These are phyloP conservation scores for Globisporangium cystogenes DNA, from an alignment of 352 stramenopile genomes.

Conservation along the genomic window DNA sequence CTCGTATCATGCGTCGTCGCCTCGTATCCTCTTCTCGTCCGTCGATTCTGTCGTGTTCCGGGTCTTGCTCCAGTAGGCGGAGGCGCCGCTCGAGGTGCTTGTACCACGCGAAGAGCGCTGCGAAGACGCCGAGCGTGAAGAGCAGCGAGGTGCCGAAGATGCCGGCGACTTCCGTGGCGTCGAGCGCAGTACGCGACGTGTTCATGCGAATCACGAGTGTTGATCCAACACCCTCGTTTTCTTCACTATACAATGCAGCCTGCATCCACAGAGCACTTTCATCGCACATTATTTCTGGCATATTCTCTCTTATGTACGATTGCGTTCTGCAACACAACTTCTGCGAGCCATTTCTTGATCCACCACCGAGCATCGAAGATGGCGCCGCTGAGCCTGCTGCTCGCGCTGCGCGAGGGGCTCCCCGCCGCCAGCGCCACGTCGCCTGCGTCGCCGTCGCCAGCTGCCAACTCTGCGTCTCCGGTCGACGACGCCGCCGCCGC, in stretches of 20 bases:
- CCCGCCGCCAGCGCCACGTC: neutral
- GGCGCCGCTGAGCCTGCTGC: conserved; percentile 17
- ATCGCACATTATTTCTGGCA: neutral
- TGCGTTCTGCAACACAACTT: too few relatives aligned
- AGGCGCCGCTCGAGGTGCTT: neutral
- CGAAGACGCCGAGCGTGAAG: neutral
- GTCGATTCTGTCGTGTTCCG: too few relatives aligned
- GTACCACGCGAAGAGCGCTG: neutral
- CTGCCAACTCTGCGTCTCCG: neutral
- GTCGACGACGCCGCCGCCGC: neutral
- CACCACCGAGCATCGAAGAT: neutral
- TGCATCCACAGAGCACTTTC: neutral
- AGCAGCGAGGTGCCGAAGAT: neutral
- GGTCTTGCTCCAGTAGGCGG: too few relatives aligned
- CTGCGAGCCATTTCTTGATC: neutral
- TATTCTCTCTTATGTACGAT: neutral
- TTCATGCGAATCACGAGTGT: too few relatives aligned
- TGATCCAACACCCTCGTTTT: too few relatives aligned
- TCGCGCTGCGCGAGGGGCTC: conserved; percentile 21
- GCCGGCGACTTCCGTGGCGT: neutral
- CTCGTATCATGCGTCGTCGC: too few relatives aligned
- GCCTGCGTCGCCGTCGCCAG: conserved; percentile 5
- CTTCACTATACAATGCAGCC: too few relatives aligned
- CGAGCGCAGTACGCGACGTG: too few relatives aligned
- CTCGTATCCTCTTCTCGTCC: too few relatives aligned